These are phyloP conservation scores for Xerocomellus amylosporus DNA, from an alignment of 768 basidiomycete genomes.

Conservation along the genomic window DNA sequence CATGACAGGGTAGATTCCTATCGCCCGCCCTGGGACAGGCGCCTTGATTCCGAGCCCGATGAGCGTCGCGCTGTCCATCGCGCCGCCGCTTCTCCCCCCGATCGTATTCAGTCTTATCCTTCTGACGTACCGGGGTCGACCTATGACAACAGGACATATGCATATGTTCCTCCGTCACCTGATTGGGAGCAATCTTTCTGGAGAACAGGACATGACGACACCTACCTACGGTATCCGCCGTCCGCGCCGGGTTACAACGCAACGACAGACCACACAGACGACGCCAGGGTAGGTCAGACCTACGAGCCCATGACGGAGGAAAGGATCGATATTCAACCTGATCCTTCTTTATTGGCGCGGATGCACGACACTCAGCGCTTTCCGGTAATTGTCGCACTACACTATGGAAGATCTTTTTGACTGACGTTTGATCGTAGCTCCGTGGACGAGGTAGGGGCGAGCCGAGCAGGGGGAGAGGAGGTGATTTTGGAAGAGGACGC, in stretches of 20 bases:
- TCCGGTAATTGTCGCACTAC: conserved; percentile 18
- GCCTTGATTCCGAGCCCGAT: conserved; percentile 9
- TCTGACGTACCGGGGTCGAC: conserved; percentile 4
- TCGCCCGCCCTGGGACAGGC: conserved; percentile 12
- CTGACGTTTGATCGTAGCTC: conserved; percentile 8
- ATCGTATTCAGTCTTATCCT: conserved; percentile 5
- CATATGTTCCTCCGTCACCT: not conserved
- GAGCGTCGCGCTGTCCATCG: conserved; percentile 13
- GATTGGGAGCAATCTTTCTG: conserved; percentile 12
- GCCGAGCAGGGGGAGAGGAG: conserved; percentile 17
- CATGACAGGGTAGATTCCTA: conserved; percentile 3
- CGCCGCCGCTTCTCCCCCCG: conserved; percentile 1
- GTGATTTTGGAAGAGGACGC: conserved; percentile 21
- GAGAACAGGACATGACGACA: conserved; percentile 15
- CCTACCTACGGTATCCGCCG: conserved; percentile 10
- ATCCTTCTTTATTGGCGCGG: conserved; percentile 24
- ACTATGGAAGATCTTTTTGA: not conserved
- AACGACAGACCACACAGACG: not conserved
- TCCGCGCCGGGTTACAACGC: not conserved
- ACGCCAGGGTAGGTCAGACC: conserved; percentile 3
- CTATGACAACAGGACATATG: conserved; percentile 8
- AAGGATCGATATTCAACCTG: conserved; percentile 10
- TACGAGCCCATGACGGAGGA: conserved; percentile 16
- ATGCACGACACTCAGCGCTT: conserved; percentile 20
- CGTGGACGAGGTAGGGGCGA: conserved; percentile 26